Base-by-base conservation (phyloP, 306 rosid genomes). In the Glycyrrhiza uralensis region DNA sequence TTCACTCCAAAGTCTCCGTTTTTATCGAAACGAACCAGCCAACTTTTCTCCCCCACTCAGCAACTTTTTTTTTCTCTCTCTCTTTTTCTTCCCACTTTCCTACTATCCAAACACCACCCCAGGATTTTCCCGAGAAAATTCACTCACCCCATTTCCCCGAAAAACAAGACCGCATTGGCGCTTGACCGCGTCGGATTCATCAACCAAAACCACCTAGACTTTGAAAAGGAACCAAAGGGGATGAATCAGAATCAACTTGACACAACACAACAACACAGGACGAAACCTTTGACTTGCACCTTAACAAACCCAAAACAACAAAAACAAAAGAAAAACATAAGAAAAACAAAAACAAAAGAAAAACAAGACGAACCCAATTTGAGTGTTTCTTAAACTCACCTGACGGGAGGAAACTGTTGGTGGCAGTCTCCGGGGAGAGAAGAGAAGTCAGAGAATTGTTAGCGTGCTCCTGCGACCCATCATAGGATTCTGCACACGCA, bases 221-320 rank as follows among this genome's bases (percentile, higher is more conserved):
- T n/a, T n/a, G n/a, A n/a, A n/a, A n/a, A n/a, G n/a, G n/a, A n/a
- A n/a, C n/a, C n/a, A n/a, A n/a, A n/a, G 32, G 2, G 19, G 2
- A 19, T 9, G 30, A 30, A 50, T 6, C 5, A 17, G 2, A 44
- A 29, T 24, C 29, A 56, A 56, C 5, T 32, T 47, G 13, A 47
- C 19, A 70, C n/a, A n/a, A n/a, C n/a, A 70, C 28, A 32, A 68
- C 30, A 49, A 0, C 29, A 45, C 45, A 47, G 29, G 51, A 67
- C 33, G 24, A 59, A 69, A 61, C 66, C 50, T 64, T 76, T 64
- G 78, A 46, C 78, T 42, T 51, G 4, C 11, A 45, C 64, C 50
- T 76, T 62, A 63, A 45, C 30, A 54, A 52, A 41, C 24, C 30
- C 38, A 29, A 36, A 23, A 46, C 4, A 0, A 5, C 1, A 12